Percentiles rank a stretch among this genome's conserved stretches.
phyloP scores from a whole-genome alignment of 2,329 filamentous ascomycete genomes.

The Nemania diffusa region DNA sequence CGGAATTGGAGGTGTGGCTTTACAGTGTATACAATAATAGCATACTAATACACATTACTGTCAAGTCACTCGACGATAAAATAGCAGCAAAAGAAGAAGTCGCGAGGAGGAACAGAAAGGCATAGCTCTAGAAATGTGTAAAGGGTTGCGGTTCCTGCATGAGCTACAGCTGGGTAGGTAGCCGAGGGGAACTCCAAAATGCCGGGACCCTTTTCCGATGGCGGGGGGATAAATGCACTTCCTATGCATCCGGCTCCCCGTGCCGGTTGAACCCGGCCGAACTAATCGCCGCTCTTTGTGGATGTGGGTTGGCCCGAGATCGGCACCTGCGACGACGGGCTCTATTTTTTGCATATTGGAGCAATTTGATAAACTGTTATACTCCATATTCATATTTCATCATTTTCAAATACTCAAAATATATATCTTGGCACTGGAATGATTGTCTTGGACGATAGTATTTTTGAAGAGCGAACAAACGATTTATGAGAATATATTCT shows the following conservation, averaged over 20 bases:
- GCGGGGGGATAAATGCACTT: constrained; percentile 38
- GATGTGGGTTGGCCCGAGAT: neutral
- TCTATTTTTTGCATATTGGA: neutral
- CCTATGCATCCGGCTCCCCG: constrained; percentile 24
- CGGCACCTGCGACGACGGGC: neutral
- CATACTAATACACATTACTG: neutral
- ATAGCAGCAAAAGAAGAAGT: neutral
- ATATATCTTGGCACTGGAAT: too few relatives aligned
- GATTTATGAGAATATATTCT: too few relatives aligned
- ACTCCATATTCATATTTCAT: too few relatives aligned
- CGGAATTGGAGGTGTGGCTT: neutral
- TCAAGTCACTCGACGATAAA: constrained; percentile 4
- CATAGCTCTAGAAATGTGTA: neutral
- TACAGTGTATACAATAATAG: neutral
- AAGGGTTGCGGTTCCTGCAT: neutral
- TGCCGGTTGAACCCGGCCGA: constrained; percentile 32
- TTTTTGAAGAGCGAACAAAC: too few relatives aligned
- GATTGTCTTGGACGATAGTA: too few relatives aligned
- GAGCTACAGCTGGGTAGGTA: neutral
- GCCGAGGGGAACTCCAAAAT: constrained; percentile 35
- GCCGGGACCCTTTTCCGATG: constrained; percentile 42
- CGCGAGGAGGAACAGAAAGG: neutral
- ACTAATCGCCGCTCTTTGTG: constrained; percentile 23
- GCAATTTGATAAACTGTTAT: too few relatives aligned
- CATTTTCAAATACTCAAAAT: too few relatives aligned